These are phyloP conservation scores for Coemansia sp. DNA, from an alignment of 192 early-diverging fungal species.

Conservation along the genomic window DNA sequence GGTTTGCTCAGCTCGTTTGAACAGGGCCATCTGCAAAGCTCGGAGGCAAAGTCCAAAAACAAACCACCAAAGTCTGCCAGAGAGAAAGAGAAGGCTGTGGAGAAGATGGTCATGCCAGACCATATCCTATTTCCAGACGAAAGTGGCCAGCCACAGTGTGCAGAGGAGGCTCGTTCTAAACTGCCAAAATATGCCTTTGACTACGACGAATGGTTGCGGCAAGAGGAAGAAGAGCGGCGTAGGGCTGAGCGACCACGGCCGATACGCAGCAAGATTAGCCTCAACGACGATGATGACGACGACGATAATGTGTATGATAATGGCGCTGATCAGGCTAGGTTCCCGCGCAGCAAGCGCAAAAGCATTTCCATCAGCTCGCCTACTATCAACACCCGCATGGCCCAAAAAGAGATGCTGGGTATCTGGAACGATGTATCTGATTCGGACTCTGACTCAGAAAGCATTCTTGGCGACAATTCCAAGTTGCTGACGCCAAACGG, in stretches of 20 bases:
- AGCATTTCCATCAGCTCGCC: conserved; percentile 24
- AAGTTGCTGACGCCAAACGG: not conserved
- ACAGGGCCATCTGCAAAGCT: too few species aligned
- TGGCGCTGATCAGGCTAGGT: conserved; percentile 18
- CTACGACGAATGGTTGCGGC: conserved; percentile 11
- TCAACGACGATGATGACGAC: conserved; percentile 6
- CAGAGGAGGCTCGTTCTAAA: conserved; percentile 29
- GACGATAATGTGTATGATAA: conserved; percentile 10
- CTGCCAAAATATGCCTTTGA: conserved; percentile 29
- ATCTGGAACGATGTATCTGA: conserved; percentile 37
- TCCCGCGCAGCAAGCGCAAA: conserved; percentile 3
- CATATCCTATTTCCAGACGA: conserved; percentile 25
- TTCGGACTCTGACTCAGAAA: conserved; percentile 27
- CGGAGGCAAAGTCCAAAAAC: too few species aligned
- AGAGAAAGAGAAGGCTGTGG: conserved; percentile 5
- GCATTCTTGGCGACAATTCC: conserved; percentile 2
- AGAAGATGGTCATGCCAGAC: conserved; percentile 38
- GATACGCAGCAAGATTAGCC: not conserved
- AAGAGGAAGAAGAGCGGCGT: not conserved
- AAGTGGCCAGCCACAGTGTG: conserved; percentile 29
- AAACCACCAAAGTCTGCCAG: too few species aligned
- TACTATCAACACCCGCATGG: conserved; percentile 39
- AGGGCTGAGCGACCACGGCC: not conserved
- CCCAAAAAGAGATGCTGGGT: conserved; percentile 43
- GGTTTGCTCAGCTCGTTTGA: not conserved